A percentile compares a stretch with the other conserved stretches of the same genome.
phyloP scores from a whole-genome alignment of 352 stramenopile species.

The Lagenidium giganteum region DNA sequence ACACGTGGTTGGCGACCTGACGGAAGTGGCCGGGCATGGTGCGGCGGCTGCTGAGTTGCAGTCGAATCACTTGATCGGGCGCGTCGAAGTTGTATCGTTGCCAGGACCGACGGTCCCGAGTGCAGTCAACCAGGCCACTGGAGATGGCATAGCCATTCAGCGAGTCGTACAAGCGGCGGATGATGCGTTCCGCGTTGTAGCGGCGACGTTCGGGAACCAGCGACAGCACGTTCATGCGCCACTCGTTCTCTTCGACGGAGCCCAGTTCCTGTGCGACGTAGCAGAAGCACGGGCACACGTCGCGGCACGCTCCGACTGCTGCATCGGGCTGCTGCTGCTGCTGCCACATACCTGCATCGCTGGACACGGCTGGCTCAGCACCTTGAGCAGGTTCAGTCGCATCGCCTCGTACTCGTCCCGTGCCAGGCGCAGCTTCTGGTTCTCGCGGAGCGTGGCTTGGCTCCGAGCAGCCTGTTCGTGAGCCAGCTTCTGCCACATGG shows the following conservation, averaged over 20 bases:
- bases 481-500: conserved; percentile 10
- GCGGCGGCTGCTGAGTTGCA: not conserved
- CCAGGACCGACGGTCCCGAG: not conserved
- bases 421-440: conserved; percentile 8
- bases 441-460: conserved; percentile 5
- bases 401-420: conserved; percentile 6
- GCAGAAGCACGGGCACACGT: not conserved
- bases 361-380: no score
- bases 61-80: not conserved
- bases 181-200: not conserved
- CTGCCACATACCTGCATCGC: no score
- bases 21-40: not conserved
- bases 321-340: no score
- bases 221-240: not conserved
- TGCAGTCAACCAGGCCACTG: not conserved
- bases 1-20: not conserved
- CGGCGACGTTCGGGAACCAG: not conserved
- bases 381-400: not conserved
- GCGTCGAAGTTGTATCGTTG: not conserved
- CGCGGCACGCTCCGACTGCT: not conserved
- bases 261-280: not conserved
- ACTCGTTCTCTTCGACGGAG: conserved; percentile 14
- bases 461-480: conserved; percentile 1
- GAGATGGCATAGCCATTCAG: not conserved
- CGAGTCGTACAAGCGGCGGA: not conserved